Evolutionary conservation across 352 stramenopile genomes (phyloP), one percentile per base, ranked within the genome.

Genomic region (Phytophthora sp.): DNA sequence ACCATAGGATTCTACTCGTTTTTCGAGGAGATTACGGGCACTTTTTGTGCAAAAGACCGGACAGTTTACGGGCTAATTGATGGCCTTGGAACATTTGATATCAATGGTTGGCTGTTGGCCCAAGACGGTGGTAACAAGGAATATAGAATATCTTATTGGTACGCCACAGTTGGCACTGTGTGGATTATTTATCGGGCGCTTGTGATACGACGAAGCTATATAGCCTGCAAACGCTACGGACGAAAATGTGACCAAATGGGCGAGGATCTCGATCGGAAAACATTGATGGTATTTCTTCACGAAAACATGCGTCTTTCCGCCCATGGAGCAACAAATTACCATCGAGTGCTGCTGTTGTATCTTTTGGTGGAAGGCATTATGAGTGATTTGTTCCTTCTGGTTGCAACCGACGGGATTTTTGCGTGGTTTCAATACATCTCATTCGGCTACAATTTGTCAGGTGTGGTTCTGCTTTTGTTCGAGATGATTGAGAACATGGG

Each of bases 361-460:
- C 15, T 73, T 6, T 17, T 73, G 13, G 24, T 61, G 1, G 64
- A 69, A 49, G 59, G 64, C 0, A 35, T 73, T 20, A 73, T 73
- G 64, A 62, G 44, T 17, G 64, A 73, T 5, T 20, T 66, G 13
- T 73, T 73, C 30, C 17, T 73, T 24, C 45, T 69, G 5, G 42
- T 73, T 3, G 58, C 64, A 11, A 73, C 45, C 1, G 64, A 73
- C 31, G 64, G 59, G 2, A 6, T 57, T 2, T 34, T 58, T 23
- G 46, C 64, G 5, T 54, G 53, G 39, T 39, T 69, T 8, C 59
- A 73, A 59, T 73, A 66, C 38, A 57, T 66, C 12, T 73, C 64
- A 0, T 53, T 73, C 17, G 64, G 64, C 38, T 73, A 73, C 35
- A 73, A 73, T 17, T 24, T 73, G 17, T 69, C 64, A 5, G 62